These are phyloP conservation scores for Imleria badia DNA, from an alignment of 768 basidiomycete species.

Conservation along the genomic window DNA sequence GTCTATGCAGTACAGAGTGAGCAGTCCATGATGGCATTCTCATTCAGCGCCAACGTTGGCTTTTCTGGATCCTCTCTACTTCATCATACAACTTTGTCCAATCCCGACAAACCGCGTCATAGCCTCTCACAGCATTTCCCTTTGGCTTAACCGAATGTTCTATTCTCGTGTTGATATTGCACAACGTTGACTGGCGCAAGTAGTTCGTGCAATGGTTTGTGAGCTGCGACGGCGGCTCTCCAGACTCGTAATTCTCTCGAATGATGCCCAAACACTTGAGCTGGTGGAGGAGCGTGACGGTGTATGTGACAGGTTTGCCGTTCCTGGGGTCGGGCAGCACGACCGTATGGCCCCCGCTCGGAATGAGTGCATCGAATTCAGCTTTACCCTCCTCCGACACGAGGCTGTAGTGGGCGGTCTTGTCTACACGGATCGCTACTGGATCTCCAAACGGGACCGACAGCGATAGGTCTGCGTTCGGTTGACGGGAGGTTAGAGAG, in stretches of 20 bases:
- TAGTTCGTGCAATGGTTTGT: constrained; percentile 13
- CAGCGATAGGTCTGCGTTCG: constrained; percentile 8
- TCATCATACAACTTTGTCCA: constrained; percentile 14
- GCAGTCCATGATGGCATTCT: background rate
- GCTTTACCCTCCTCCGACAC: constrained; percentile 11
- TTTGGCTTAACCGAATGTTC: constrained; percentile 11
- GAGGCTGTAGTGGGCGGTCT: constrained; percentile 13
- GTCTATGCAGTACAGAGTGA: background rate
- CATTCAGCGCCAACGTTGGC: background rate
- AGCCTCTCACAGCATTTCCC: constrained; percentile 10
- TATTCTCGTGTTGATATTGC: constrained; percentile 11
- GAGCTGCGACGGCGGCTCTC: constrained; percentile 5
- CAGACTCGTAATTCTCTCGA: constrained; percentile 2
- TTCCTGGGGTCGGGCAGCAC: constrained; percentile 7
- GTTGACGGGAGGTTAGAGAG: background rate
- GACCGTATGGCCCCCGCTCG: constrained; percentile 6
- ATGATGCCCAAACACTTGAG: constrained; percentile 14
- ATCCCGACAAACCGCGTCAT: constrained; percentile 11
- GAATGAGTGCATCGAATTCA: constrained; percentile 16
- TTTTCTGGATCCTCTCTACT: constrained; percentile 9
- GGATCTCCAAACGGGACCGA: constrained; percentile 11
- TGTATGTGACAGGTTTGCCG: constrained; percentile 12
- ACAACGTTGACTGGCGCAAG: constrained; percentile 11
- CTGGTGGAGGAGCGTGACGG: constrained; percentile 13
- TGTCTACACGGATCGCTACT: constrained; percentile 12